A percentile compares a stretch with the other conserved stretches of the same genome.
Evolutionary conservation across 2,329 filamentous ascomycete species (phyloP).

Genomic region (Coniella vitis): DNA sequence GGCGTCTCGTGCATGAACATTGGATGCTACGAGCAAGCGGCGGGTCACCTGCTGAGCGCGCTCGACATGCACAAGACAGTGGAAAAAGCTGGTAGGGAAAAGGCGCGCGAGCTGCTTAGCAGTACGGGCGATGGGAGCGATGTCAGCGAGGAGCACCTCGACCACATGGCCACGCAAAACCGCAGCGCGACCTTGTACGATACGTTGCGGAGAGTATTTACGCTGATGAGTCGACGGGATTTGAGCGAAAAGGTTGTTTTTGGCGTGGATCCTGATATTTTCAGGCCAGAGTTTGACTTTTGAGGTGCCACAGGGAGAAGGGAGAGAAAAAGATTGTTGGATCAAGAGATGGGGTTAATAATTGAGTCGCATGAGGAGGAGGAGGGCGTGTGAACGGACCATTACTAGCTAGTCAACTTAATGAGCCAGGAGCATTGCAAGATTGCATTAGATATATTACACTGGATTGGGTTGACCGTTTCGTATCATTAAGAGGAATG

Average conservation of each 20-base stretch:
- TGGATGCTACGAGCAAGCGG: constrained; percentile 87
- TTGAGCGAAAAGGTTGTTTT: constrained; percentile 79
- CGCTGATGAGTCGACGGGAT: constrained; percentile 86
- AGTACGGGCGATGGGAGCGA: constrained; percentile 36
- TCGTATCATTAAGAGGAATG: no score
- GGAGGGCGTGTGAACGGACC: no score
- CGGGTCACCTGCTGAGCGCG: constrained; percentile 84
- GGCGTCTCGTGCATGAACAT: constrained; percentile 97
- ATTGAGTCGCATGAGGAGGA: no score
- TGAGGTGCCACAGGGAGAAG: background rate
- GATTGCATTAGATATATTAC: no score
- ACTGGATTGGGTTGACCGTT: no score
- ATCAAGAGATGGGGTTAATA: background rate
- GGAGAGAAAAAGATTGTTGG: background rate
- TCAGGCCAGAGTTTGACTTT: constrained; percentile 78
- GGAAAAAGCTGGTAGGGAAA: constrained; percentile 75
- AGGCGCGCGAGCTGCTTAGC: constrained; percentile 76
- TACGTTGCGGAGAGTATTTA: constrained; percentile 89
- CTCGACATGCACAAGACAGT: constrained; percentile 94
- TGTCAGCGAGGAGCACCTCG: constrained; percentile 62
- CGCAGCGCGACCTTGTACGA: constrained; percentile 96
- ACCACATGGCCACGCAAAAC: constrained; percentile 89
- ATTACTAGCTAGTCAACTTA: no score
- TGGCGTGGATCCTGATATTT: constrained; percentile 84
- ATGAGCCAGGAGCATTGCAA: no score